Evolutionary conservation across 2,329 filamentous ascomycete genomes (phyloP), one percentile per base, ranked within the genome.

Genomic region (Sporothrix luriei): DNA sequence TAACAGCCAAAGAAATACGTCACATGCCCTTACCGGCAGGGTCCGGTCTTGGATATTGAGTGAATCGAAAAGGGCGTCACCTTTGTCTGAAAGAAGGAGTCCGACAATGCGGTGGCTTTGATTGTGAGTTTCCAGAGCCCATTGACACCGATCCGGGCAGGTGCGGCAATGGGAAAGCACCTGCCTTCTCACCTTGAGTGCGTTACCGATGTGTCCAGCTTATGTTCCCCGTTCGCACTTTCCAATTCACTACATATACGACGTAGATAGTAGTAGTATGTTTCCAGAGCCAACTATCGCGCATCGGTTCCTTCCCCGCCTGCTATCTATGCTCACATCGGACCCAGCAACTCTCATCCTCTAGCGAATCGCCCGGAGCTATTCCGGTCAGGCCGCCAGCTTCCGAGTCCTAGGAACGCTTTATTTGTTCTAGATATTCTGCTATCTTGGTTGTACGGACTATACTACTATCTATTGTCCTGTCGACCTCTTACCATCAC

Each of bases 11-110:
- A 67, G n/a, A n/a, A 64, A 67, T 54, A 70, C 54, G 69, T 70
- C 69, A 70, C 69, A 70, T 70, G 69, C 46, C 40, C 26, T 52
- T 52, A 40, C 65, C 69, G 66, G 65, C 65, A 68, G 69, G 65
- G 38, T 68, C 65, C 69, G 65, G 64, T 38, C 38, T 49, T 43
- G 68, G 21, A 33, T 10, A 21, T 19, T 16, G 40, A 38, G 52
- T 48, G 59, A 65, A 38, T 48, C 40, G 54, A 19, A 51, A 29
- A 55, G n/a, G n/a, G 13, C 33, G 19, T 52, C 29, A 61, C 33
- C 24, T 68, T 68, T 61, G 46, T 52, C 55, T 68, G 65, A 64
- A 65, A 70, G 43, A 65, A 55, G 48, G 38, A 65, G 65, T 49
- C 67, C 21, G 10, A 11, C 24, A 38, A 51, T 26, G 49, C 46